A percentile compares a stretch with the other conserved stretches of the same genome.
Conservation (phyloP, 305 asterid species). For the Petunia hybrid region DNA sequence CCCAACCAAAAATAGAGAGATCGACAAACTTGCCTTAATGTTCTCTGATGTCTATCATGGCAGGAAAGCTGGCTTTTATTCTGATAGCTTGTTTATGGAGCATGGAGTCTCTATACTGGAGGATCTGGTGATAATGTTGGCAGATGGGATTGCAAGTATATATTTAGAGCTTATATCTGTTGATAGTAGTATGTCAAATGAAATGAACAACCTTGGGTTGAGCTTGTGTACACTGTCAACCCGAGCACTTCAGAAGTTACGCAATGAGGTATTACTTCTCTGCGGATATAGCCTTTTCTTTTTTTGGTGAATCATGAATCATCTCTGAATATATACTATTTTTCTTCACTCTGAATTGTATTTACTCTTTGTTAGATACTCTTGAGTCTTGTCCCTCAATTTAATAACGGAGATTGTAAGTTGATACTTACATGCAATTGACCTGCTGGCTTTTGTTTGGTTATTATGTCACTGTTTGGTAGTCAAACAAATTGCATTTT, state of each 20-base stretch:
- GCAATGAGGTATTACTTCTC: slow-evolving; percentile 73
- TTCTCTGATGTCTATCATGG: slow-evolving; percentile 27
- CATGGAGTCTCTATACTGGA: slow-evolving; percentile 86
- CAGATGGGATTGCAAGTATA: slow-evolving; percentile 95
- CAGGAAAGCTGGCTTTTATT: slow-evolving; percentile 77
- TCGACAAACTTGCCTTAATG: background rate
- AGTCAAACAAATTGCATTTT: background rate
- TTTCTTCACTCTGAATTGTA: slow-evolving; percentile 4
- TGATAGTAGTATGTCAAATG: slow-evolving; percentile 83
- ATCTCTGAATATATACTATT: background rate
- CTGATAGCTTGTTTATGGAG: slow-evolving; percentile 64
- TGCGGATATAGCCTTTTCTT: background rate
- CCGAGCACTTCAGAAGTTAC: slow-evolving; percentile 94
- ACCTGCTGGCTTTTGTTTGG: background rate
- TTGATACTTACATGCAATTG: background rate
- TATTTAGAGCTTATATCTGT: slow-evolving; percentile 97
- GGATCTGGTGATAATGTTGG: slow-evolving; percentile 85
- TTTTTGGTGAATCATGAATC: slow-evolving; percentile 23
- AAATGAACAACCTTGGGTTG: slow-evolving; percentile 83
- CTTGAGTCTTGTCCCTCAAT: background rate
- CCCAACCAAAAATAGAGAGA: background rate
- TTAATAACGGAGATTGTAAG: background rate
- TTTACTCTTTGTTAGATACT: background rate
- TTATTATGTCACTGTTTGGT: background rate
- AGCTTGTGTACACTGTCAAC: slow-evolving; percentile 91